A percentile compares a stretch with the other conserved stretches of the same genome.
These are phyloP conservation scores for Physcia stellaris DNA, from an alignment of 495 filamentous ascomycete species.

Conservation along the genomic window DNA sequence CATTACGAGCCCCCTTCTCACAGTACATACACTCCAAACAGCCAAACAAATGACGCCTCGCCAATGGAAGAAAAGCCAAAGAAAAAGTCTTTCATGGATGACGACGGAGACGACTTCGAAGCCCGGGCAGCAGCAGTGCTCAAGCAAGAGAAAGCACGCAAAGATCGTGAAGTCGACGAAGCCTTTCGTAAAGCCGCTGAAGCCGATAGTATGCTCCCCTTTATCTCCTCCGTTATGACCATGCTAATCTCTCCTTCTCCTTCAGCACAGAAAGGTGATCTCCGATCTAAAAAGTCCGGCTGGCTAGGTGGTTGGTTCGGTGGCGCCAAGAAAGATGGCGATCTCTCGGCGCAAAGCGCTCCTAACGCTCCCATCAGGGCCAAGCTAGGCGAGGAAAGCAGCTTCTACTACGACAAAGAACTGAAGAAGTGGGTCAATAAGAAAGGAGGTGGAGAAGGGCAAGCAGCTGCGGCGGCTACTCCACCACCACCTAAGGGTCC, in stretches of 20 bases:
- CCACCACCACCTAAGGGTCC: slow-evolving; percentile 38
- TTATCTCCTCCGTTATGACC: not conserved
- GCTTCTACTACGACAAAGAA: slow-evolving; percentile 86
- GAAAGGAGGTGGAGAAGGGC: slow-evolving; percentile 43
- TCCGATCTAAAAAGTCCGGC: slow-evolving; percentile 47
- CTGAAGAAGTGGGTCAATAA: slow-evolving; percentile 98
- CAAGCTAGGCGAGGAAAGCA: slow-evolving; percentile 87
- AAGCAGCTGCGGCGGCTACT: slow-evolving; percentile 30
- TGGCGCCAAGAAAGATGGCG: slow-evolving; percentile 50
- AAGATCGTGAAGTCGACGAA: slow-evolving; percentile 49
- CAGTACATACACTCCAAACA: slow-evolving; percentile 18
- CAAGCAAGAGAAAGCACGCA: slow-evolving; percentile 36
- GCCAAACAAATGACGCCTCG: slow-evolving; percentile 19
- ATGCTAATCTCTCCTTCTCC: slow-evolving; percentile 4
- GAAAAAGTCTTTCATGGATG: slow-evolving; percentile 71
- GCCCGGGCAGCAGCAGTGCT: slow-evolving; percentile 39
- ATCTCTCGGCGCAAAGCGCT: slow-evolving; percentile 16
- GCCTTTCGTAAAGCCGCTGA: slow-evolving; percentile 73
- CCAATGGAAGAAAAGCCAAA: slow-evolving; percentile 43
- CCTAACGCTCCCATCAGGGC: slow-evolving; percentile 69
- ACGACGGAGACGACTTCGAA: slow-evolving; percentile 44
- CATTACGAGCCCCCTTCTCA: slow-evolving; percentile 23
- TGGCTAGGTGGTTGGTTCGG: slow-evolving; percentile 86
- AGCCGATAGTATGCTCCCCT: slow-evolving; percentile 51
- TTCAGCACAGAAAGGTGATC: slow-evolving; percentile 28